phyloP scores from a whole-genome alignment of 1,284 basidiomycete species.

The Pseudozyma hubeiensis region DNA sequence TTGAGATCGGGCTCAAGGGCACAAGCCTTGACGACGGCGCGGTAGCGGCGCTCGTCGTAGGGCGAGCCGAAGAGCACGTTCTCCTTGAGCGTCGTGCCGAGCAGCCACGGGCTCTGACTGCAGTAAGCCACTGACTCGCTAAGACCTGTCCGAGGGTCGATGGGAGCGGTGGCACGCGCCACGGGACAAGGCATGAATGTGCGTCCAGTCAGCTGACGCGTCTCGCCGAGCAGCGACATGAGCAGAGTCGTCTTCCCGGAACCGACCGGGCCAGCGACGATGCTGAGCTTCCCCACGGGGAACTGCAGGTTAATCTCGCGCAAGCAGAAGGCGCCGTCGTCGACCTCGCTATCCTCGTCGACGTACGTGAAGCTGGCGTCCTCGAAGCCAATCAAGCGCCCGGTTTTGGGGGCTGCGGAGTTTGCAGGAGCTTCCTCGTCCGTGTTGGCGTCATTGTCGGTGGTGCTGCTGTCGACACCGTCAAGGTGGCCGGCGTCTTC shows the following conservation, averaged over 20 bases:
- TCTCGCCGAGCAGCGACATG: constrained; percentile 76
- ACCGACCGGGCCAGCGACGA: constrained; percentile 76
- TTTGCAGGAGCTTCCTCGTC: neutral
- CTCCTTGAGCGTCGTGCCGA: constrained; percentile 91
- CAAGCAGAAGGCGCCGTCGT: constrained; percentile 70
- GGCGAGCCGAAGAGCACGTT: constrained; percentile 92
- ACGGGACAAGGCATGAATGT: constrained; percentile 73
- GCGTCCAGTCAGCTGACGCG: constrained; percentile 71
- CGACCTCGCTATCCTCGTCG: constrained; percentile 36
- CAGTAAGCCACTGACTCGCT: constrained; percentile 87
- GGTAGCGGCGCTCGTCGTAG: constrained; percentile 81
- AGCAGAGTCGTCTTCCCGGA: constrained; percentile 71
- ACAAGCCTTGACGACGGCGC: constrained; percentile 82
- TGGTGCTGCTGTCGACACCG: constrained; percentile 54
- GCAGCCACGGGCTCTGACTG: constrained; percentile 90
- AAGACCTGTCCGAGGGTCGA: constrained; percentile 73
- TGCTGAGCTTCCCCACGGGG: constrained; percentile 74
- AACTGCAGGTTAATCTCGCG: constrained; percentile 74
- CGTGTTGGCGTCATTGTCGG: constrained; percentile 2
- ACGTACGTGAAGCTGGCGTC: constrained; percentile 71
- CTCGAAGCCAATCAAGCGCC: constrained; percentile 71
- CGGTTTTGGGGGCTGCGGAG: constrained; percentile 5
- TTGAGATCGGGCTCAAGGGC: constrained; percentile 83
- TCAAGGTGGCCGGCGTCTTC: constrained; percentile 59
- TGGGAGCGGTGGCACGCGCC: constrained; percentile 62